Evolutionary conservation across 106 monocot genomes (phyloP).

Genomic region (Dioscorea alata): DNA sequence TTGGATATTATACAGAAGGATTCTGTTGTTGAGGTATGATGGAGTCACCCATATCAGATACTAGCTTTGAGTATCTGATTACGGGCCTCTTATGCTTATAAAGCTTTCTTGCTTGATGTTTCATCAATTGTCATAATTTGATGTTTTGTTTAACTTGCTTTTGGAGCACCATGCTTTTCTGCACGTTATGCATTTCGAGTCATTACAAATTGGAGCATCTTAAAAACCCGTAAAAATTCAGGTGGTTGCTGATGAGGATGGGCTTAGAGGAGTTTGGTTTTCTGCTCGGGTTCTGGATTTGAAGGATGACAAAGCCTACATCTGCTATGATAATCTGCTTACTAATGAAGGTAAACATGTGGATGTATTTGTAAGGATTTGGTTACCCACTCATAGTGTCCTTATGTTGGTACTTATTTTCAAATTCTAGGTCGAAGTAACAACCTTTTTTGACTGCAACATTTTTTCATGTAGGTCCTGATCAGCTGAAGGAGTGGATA

Average conservation of each 20-base stretch:
- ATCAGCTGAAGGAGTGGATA: conserved; percentile 78
- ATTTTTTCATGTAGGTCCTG: conserved; percentile 35
- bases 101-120: not conserved
- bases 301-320: conserved; percentile 54
- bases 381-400: no score
- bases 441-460: no score
- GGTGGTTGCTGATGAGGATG: conserved; percentile 58
- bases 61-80: no score
- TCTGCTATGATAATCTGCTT: conserved; percentile 50
- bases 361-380: no score
- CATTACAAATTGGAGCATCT: not conserved
- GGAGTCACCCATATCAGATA: no score
- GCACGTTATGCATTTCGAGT: not conserved
- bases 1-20: conserved; percentile 47
- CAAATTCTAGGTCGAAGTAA: no score
- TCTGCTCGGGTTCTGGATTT: conserved; percentile 72
- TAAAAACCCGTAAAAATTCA: conserved; percentile 13
- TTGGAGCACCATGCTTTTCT: not conserved
- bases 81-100: no score
- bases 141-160: not conserved
- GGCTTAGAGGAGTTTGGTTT: conserved; percentile 68
- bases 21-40: conserved; percentile 62
- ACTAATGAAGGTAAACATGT: conserved; percentile 45
- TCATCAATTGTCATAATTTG: not conserved
- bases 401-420: no score